Conservation (phyloP, 768 basidiomycete species). For the Cantharellus anzutake region DNA sequence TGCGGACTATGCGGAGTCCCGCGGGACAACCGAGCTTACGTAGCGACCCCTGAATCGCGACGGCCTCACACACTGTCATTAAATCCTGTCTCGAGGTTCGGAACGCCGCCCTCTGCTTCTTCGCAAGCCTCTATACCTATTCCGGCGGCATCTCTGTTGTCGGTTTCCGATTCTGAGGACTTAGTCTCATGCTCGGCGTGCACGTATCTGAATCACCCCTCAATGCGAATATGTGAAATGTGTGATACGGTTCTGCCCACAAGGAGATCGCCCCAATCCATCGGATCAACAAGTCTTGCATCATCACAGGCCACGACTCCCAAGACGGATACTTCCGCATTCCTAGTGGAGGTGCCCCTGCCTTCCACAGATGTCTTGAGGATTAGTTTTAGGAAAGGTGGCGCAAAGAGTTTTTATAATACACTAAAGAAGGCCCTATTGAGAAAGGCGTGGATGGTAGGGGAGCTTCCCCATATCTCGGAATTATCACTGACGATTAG, state of each 20-base stretch:
- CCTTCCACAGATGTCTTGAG: conserved; percentile 37
- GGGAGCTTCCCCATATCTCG: background rate
- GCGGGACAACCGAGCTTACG: conserved; percentile 1
- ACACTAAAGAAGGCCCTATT: conserved; percentile 51
- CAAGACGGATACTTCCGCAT: background rate
- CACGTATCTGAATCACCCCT: conserved; percentile 80
- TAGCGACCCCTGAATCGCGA: background rate
- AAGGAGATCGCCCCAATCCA: background rate
- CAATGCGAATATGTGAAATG: conserved; percentile 61
- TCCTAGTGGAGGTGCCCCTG: background rate
- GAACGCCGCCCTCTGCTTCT: background rate
- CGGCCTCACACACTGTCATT: background rate
- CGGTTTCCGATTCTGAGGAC: conserved; percentile 8
- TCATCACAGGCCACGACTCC: background rate
- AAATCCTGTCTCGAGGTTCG: background rate
- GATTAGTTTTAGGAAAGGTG: conserved; percentile 81
- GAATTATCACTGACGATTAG: background rate
- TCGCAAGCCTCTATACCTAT: background rate
- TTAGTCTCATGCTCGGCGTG: conserved; percentile 63
- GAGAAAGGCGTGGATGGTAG: conserved; percentile 56
- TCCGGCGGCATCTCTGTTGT: background rate
- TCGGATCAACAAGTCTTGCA: background rate
- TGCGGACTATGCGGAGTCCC: conserved; percentile 76
- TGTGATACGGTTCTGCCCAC: conserved; percentile 52
- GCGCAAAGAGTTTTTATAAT: conserved; percentile 67